These are phyloP conservation scores for Naganishia randhawae DNA, from an alignment of 768 basidiomycete species.

Conservation along the genomic window DNA sequence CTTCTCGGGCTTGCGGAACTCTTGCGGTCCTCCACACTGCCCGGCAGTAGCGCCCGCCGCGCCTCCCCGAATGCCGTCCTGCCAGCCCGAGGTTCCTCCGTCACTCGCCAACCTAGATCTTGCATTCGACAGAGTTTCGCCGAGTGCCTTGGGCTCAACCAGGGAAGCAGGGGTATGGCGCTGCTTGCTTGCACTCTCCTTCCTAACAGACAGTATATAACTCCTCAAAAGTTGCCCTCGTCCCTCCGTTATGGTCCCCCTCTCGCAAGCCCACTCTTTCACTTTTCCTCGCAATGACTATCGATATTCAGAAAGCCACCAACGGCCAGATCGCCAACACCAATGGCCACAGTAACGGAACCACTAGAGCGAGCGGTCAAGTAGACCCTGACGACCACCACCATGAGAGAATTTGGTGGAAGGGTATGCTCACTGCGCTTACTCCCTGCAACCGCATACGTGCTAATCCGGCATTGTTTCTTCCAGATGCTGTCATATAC, in stretches of 20 bases:
- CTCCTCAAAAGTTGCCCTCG: not conserved
- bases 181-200: not conserved
- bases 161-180: not conserved
- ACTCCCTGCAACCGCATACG: not conserved
- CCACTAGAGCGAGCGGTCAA: not conserved
- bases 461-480: not conserved
- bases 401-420: constrained; percentile 42
- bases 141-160: not conserved
- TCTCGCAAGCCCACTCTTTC: not conserved
- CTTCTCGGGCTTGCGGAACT: not conserved
- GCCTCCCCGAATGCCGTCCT: no score
- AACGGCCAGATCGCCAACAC: not conserved
- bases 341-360: not conserved
- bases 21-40: not conserved
- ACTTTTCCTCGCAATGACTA: not conserved
- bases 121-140: not conserved
- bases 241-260: not conserved
- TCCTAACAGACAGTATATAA: not conserved
- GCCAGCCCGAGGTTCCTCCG: no score
- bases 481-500: constrained; percentile 22
- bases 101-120: no score
- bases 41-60: no score
- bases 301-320: not conserved
- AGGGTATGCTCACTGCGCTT: constrained; percentile 34
- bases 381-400: constrained; percentile 1